Evolutionary conservation across 495 filamentous ascomycete genomes (phyloP).

Genomic region (Cudoniella acicularis): DNA sequence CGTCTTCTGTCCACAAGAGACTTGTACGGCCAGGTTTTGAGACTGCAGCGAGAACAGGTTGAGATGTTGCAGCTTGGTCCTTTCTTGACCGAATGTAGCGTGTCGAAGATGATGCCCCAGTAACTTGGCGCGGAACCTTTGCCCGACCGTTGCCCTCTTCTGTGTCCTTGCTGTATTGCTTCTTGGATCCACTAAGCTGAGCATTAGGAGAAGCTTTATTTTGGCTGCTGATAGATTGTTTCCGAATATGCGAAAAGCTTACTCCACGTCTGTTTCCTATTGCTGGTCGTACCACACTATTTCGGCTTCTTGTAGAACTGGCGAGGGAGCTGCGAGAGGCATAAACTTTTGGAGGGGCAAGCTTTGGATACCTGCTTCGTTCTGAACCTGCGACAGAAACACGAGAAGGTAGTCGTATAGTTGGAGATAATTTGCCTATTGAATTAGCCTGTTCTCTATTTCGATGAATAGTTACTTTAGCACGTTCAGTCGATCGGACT

Average conservation of each 20-base stretch:
- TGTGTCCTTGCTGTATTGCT: slow-evolving; percentile 20
- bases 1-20: slow-evolving; percentile 41
- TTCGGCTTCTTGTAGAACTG: slow-evolving; percentile 59
- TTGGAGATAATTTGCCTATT: neutral
- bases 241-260: slow-evolving; percentile 63
- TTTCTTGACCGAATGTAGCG: slow-evolving; percentile 27
- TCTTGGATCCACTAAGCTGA: slow-evolving; percentile 12
- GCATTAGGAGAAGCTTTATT: neutral
- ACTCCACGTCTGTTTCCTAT: slow-evolving; percentile 70
- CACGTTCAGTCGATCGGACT: slow-evolving; percentile 43
- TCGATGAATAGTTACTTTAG: slow-evolving; percentile 67
- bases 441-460: neutral
- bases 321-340: slow-evolving; percentile 45
- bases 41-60: neutral
- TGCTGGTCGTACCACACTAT: slow-evolving; percentile 48
- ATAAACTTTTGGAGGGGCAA: slow-evolving; percentile 24
- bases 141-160: slow-evolving; percentile 23
- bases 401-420: neutral
- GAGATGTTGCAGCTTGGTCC: slow-evolving; percentile 1
- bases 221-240: slow-evolving; percentile 16
- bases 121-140: slow-evolving; percentile 6
- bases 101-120: slow-evolving; percentile 6
- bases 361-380: slow-evolving; percentile 23
- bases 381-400: slow-evolving; percentile 24
- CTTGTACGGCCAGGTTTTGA: slow-evolving; percentile 12